Base-by-base conservation (phyloP, 2,329 filamentous ascomycete genomes). In the Volutella citrinella region DNA sequence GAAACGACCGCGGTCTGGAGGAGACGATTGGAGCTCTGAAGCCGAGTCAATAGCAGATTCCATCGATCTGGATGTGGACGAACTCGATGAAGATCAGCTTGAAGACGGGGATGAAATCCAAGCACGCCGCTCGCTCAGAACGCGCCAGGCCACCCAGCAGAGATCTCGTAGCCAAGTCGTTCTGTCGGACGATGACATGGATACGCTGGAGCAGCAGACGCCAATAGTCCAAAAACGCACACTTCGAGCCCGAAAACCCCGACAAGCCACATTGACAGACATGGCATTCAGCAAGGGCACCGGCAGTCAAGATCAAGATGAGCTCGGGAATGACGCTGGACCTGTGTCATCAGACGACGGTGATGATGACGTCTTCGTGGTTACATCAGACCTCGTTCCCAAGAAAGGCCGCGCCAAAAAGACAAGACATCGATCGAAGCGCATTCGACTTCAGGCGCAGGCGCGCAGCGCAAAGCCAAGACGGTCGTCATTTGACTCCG, bases 401-500 rank as follows among this genome's bases (percentile, higher is more conserved):
- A 54, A 53, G n/a, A 51, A 44, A 13, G 32, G 46, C 7, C 53
- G 53, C 6, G 39, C 40, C 6, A 38, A 23, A 13, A 48, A 47
- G 25, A 43, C 42, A 15, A 42, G 49, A 7, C 38, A 48, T 15
- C 44, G 42, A n/a, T 40, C 46, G 4, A 49, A 37, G 18, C 51
- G 52, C 13, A 25, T 51, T n/a, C n/a, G n/a, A n/a, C n/a, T n/a
- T 7, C 45, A 38, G n/a, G 17, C 40, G 15, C 31, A 38, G 30
- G 40, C 16, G 28, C 37, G 19, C 40, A 32, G 22, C 30, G 42
- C n/a, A 36, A 32, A 19, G 28, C 27, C n/a, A n/a, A n/a, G n/a
- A n/a, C n/a, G n/a, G n/a, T n/a, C 53, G 37, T 56, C 51, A 13
- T 49, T 53, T 21, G 61, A 55, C 28, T 71, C 68, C 5, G 65